A percentile compares a stretch with the other conserved stretches of the same genome.
These are phyloP conservation scores for Ophiosphaerella herpotricha DNA, from an alignment of 2,329 filamentous ascomycete genomes.

Conservation along the genomic window DNA sequence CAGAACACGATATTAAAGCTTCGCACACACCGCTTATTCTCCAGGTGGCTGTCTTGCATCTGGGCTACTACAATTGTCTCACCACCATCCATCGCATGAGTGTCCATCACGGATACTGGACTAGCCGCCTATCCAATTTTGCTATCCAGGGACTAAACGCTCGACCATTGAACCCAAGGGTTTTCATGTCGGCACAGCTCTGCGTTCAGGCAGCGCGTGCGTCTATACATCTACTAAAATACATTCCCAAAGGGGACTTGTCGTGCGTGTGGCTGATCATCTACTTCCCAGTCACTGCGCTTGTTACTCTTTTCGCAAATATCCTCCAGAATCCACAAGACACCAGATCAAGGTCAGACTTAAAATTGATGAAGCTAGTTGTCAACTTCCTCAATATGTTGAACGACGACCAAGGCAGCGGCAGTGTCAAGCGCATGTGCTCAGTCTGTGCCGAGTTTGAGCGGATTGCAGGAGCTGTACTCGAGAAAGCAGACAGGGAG, in stretches of 20 bases:
- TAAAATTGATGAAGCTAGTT: conserved; percentile 88
- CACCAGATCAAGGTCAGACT: conserved; percentile 82
- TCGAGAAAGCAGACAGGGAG: conserved; percentile 90
- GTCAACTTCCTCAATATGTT: conserved; percentile 90
- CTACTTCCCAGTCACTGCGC: conserved; percentile 93
- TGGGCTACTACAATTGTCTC: conserved; percentile 96
- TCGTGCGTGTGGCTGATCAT: conserved; percentile 95
- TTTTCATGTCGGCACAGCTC: conserved; percentile 90
- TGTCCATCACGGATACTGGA: conserved; percentile 98
- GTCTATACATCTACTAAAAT: conserved; percentile 91
- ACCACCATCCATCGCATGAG: conserved; percentile 99
- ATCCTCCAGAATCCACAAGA: conserved; percentile 95
- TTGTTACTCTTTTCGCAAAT: conserved; percentile 95
- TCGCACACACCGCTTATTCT: conserved; percentile 91
- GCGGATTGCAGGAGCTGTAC: conserved; percentile 85
- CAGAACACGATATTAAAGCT: conserved; percentile 93
- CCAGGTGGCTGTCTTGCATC: conserved; percentile 91
- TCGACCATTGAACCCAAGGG: conserved; percentile 84
- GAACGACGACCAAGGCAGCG: conserved; percentile 85
- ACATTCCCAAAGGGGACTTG: conserved; percentile 93
- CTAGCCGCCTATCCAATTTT: conserved; percentile 89
- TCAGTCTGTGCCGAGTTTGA: conserved; percentile 96
- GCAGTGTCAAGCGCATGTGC: conserved; percentile 91
- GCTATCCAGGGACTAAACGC: conserved; percentile 94
- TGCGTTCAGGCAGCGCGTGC: conserved; percentile 92